Base-by-base conservation (phyloP, 139 green algal genomes). In the Asterochloris sp. region DNA sequence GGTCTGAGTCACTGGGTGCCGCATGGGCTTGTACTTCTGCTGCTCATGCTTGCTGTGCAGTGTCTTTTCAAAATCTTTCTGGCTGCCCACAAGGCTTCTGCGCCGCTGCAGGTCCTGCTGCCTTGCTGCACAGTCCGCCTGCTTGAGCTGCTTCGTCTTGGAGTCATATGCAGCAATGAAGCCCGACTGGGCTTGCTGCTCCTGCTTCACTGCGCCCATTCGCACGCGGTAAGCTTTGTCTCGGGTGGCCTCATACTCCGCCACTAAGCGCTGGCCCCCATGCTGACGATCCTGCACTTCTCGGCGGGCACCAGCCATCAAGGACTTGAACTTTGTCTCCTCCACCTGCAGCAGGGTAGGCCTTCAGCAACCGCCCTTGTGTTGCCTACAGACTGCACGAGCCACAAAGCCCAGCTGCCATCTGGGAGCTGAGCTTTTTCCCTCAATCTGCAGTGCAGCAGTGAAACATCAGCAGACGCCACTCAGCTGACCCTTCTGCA, bases 191-290 rank as follows among this genome's bases (percentile, higher is more conserved):
- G 76, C 76, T 64, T 80, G 67, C 76, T 69, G 47, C 13, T 80
- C 76, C 23, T 80, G 76, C 60, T 80, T 80, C 60, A 80, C 76
- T 60, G 76, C 23, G n/a, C 54, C 68, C 76, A 80, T 80, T n/a
- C 76, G 76, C 19, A 80, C 76, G 19, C 4, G 24, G 0, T 38
- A 69, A 62, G 60, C 54, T 17, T 67, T 69, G 24, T 13, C 61
- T 38, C 68, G 67, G 54, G 76, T 80, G 21, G 76, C 60, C 61
- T 80, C 76, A n/a, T 80, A 80, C 76, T 80, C 60, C 60, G 68
- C 17, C 17, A 62, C 76, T 47, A n/a, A n/a, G 38, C 28, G 76
- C 60, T 80, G 67, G 26, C 24, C 29, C 9, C 60, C 67, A 16
- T 62, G 76, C 76, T 80, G 76, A 61, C 76, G 76, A 24, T 80